Conservation (phyloP, 768 basidiomycete genomes). For the Tricholoma matsutake region DNA sequence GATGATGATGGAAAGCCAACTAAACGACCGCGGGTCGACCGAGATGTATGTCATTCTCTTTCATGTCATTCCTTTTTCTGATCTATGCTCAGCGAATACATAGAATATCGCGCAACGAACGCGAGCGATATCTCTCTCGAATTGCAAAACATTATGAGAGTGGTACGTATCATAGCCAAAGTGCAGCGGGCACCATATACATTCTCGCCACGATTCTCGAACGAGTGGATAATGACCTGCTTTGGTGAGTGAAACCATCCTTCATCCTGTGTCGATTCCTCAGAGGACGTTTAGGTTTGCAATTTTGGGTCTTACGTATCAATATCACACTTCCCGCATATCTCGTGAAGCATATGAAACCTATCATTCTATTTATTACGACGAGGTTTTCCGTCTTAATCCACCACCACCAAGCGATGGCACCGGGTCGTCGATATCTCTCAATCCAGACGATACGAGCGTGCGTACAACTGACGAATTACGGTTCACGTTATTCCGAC, state of each 20-base stretch:
- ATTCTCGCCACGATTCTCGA: conserved; percentile 88
- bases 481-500: conserved; percentile 91
- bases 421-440: conserved; percentile 38
- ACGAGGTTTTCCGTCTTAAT: conserved; percentile 93
- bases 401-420: conserved; percentile 43
- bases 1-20: conserved; percentile 35
- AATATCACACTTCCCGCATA: conserved; percentile 87
- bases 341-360: conserved; percentile 83
- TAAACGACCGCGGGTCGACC: conserved; percentile 61
- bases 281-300: conserved; percentile 61
- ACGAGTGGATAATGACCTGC: conserved; percentile 87
- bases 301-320: conserved; percentile 89
- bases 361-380: conserved; percentile 75
- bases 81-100: conserved; percentile 38
- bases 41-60: conserved; percentile 31
- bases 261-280: not conserved
- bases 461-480: conserved; percentile 86
- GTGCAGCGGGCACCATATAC: conserved; percentile 86
- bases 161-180: conserved; percentile 88
- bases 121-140: conserved; percentile 55
- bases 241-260: conserved; percentile 61
- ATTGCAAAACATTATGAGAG: conserved; percentile 80
- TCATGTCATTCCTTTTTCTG: not conserved
- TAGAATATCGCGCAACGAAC: conserved; percentile 69
- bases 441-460: conserved; percentile 79